phyloP scores from a whole-genome alignment of 345 rosid genomes.

The Sonneratia caseolaris region DNA sequence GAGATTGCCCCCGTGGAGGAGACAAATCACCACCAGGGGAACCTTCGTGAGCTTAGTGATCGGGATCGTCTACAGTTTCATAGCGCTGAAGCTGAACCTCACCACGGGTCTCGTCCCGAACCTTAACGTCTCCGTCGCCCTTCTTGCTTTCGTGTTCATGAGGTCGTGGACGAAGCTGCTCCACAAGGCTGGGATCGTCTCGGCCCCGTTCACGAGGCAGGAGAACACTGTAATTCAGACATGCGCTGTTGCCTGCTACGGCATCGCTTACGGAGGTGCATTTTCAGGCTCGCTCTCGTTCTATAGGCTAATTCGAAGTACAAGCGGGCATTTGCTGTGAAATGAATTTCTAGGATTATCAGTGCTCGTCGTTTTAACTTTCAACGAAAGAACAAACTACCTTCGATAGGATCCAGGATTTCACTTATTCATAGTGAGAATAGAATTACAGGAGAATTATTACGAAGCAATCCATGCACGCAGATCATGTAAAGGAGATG shows the following conservation, averaged over 20 bases:
- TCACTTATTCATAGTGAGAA: no score
- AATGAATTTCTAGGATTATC: no score
- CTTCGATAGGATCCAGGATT: no score
- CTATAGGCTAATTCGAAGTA: no score
- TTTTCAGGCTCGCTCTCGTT: not conserved
- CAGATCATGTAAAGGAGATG: no score
- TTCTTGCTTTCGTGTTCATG: constrained; percentile 59
- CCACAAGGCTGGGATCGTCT: constrained; percentile 55
- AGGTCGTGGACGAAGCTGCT: constrained; percentile 75
- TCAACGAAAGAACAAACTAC: not conserved
- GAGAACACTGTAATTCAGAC: constrained; percentile 90
- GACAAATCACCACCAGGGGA: constrained; percentile 76
- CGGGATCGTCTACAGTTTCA: constrained; percentile 76
- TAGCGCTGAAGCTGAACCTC: constrained; percentile 77
- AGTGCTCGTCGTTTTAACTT: not conserved
- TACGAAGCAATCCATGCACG: no score
- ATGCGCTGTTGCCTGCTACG: constrained; percentile 95
- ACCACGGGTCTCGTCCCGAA: constrained; percentile 94
- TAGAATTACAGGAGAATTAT: no score
- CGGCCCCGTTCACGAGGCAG: constrained; percentile 77
- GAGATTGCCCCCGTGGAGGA: constrained; percentile 71
- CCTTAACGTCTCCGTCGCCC: constrained; percentile 94
- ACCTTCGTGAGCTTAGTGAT: constrained; percentile 54
- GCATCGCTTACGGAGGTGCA: constrained; percentile 80
- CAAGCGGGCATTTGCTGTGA: no score